These are phyloP conservation scores for Glycine soja DNA, from an alignment of 306 rosid species.

Conservation along the genomic window DNA sequence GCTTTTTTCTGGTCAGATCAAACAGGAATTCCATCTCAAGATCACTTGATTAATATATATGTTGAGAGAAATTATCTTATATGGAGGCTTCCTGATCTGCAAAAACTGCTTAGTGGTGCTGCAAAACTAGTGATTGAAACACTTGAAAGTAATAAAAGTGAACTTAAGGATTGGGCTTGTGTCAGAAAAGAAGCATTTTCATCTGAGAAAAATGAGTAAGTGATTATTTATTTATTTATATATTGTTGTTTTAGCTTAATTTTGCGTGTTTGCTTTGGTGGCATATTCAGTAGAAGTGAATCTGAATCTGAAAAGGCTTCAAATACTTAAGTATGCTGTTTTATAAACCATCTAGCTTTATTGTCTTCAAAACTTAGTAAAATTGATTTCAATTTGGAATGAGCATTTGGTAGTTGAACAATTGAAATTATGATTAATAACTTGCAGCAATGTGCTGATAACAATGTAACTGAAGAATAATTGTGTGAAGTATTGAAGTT, in stretches of 20 bases:
- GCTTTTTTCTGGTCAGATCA: slow-evolving; percentile 74
- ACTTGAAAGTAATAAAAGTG: slow-evolving; percentile 62
- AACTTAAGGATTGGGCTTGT: slow-evolving; percentile 82
- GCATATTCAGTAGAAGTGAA: slow-evolving; percentile 15
- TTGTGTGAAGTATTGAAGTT: slow-evolving; percentile 19
- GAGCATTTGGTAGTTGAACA: slow-evolving; percentile 2
- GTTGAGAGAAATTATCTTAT: slow-evolving; percentile 84
- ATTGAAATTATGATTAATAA: slow-evolving; percentile 16
- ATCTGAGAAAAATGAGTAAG: slow-evolving; percentile 91
- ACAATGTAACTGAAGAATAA: background rate
- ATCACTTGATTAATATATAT: slow-evolving; percentile 85
- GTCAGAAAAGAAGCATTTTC: slow-evolving; percentile 95
- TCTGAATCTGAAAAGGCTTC: slow-evolving; percentile 17
- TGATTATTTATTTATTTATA: slow-evolving; percentile 28
- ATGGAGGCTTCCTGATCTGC: slow-evolving; percentile 95
- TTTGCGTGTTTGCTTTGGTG: background rate
- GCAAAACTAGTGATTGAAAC: slow-evolving; percentile 76
- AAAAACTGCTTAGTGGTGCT: slow-evolving; percentile 71
- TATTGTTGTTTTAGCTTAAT: slow-evolving; percentile 17
- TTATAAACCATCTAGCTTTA: slow-evolving; percentile 10
- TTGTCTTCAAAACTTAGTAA: slow-evolving; percentile 21
- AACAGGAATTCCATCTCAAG: slow-evolving; percentile 73
- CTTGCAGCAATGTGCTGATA: background rate
- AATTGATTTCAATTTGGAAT: slow-evolving; percentile 34
- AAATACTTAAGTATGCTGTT: slow-evolving; percentile 16